These are phyloP conservation scores for Fusarium denticulatum DNA, from an alignment of 2,329 filamentous ascomycete genomes.

Conservation along the genomic window DNA sequence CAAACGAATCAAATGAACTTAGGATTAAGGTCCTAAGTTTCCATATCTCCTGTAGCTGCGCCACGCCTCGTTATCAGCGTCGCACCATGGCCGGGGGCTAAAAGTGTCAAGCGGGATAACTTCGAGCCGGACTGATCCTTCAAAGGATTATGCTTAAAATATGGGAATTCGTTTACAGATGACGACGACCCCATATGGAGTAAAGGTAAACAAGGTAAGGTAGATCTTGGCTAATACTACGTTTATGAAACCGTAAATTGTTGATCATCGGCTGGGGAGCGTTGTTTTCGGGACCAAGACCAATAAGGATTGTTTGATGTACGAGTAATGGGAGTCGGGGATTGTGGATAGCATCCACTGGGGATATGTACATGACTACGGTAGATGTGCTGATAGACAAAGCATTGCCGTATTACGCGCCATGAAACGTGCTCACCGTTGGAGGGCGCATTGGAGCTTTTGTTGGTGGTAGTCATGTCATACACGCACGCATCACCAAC, in stretches of 20 bases:
- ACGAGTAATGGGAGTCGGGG: not conserved
- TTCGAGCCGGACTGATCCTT: not conserved
- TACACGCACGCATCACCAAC: no score
- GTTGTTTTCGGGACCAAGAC: not conserved
- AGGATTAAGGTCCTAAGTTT: no score
- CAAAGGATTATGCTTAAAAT: not conserved
- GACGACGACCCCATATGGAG: not conserved
- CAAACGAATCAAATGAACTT: no score
- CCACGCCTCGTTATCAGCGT: not conserved
- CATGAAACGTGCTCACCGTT: not conserved
- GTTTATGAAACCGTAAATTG: not conserved
- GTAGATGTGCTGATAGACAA: not conserved
- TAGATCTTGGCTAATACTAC: not conserved
- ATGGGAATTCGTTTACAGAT: not conserved
- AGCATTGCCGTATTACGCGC: not conserved
- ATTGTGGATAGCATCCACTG: not conserved
- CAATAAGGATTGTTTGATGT: not conserved
- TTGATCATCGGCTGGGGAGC: not conserved
- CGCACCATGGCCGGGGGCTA: fast-evolving
- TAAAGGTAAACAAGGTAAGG: no score
- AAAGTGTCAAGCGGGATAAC: not conserved
- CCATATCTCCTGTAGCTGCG: not conserved
- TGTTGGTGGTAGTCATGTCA: not conserved
- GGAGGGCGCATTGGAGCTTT: not conserved
- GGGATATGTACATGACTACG: not conserved